Evolutionary conservation across 805 yeast genomes (phyloP).

Genomic region (Nakazawaea holstii): DNA sequence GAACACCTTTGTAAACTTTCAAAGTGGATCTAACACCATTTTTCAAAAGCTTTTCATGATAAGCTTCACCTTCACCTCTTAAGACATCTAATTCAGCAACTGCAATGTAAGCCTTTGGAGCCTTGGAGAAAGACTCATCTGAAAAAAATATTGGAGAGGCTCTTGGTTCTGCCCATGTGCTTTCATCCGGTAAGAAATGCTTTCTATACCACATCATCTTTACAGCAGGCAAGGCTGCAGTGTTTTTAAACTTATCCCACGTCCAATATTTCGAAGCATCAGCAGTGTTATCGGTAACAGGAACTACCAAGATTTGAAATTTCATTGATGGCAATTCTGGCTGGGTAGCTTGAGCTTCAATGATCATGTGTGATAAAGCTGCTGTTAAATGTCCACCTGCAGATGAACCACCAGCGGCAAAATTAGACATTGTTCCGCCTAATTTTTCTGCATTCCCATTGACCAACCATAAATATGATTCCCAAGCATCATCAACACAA

Average conservation of each 20-base stretch:
- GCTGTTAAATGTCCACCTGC: conserved; percentile 39
- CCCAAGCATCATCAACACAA: conserved; percentile 38
- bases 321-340: conserved; percentile 27
- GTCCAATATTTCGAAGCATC: conserved; percentile 27
- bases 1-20: conserved; percentile 34
- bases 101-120: conserved; percentile 36
- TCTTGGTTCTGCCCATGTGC: conserved; percentile 24
- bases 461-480: conserved; percentile 27
- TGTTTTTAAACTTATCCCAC: conserved; percentile 32
- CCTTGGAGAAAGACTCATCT: conserved; percentile 30
- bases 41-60: conserved; percentile 29
- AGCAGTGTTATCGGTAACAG: conserved; percentile 39
- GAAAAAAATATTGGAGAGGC: conserved; percentile 37
- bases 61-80: conserved; percentile 37
- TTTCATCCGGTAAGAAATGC: conserved; percentile 34
- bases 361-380: conserved; percentile 14
- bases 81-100: conserved; percentile 41
- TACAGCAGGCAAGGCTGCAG: conserved; percentile 39
- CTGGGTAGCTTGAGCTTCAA: conserved; percentile 28
- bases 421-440: conserved; percentile 24
- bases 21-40: conserved; percentile 32
- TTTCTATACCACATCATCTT: conserved; percentile 42
- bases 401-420: conserved; percentile 41
- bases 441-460: conserved; percentile 19
- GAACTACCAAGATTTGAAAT: conserved; percentile 37